Evolutionary conservation across 345 rosid genomes (phyloP).

Genomic region (Xanthoceras sorbifolium): DNA sequence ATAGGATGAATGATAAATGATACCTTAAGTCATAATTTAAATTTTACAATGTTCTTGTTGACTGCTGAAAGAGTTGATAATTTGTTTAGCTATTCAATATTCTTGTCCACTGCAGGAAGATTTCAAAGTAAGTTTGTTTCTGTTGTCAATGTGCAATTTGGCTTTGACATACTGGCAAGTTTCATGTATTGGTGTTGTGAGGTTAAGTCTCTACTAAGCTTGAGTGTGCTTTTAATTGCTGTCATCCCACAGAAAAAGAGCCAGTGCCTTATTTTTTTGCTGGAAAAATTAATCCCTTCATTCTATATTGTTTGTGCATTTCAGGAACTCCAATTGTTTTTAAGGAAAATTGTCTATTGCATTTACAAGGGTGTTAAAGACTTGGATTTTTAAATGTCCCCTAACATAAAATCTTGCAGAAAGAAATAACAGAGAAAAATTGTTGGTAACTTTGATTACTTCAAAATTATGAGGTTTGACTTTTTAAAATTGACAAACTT

Average conservation of each 20-base stretch:
- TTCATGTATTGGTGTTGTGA: background rate
- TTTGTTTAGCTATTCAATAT: background rate
- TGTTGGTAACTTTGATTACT: background rate
- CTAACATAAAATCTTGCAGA: background rate
- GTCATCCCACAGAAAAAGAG: background rate
- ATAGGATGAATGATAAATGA: background rate
- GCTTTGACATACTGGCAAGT: background rate
- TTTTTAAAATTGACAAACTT: background rate
- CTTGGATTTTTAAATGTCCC: background rate
- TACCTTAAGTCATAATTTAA: background rate
- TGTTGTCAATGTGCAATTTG: slow-evolving; percentile 6
- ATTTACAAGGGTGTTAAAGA: slow-evolving; percentile 4
- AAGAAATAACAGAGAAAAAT: background rate
- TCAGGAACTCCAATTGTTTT: background rate
- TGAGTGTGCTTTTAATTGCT: background rate
- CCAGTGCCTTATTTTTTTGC: background rate
- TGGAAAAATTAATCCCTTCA: background rate
- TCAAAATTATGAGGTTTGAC: background rate
- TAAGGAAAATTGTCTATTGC: background rate
- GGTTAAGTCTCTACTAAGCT: background rate
- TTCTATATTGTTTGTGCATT: background rate
- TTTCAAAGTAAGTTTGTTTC: background rate
- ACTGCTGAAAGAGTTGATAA: background rate
- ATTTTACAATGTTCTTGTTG: background rate
- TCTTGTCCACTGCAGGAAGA: background rate